These are phyloP conservation scores for Inga oerstediana DNA, from an alignment of 306 rosid genomes.

Conservation along the genomic window DNA sequence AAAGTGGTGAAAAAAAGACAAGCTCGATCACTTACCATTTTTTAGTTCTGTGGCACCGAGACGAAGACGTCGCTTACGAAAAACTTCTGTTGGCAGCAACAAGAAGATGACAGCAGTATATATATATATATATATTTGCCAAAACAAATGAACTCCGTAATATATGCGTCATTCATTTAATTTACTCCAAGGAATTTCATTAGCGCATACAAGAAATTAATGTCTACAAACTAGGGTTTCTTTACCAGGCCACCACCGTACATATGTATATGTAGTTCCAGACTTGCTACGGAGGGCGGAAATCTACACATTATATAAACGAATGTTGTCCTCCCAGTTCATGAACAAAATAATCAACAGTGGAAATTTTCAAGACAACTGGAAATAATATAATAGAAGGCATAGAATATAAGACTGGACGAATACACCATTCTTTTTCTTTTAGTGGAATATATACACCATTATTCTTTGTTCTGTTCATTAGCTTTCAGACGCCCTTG, in stretches of 20 bases:
- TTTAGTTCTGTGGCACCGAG: background rate
- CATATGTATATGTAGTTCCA: background rate
- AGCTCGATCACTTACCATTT: background rate
- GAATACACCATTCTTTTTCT: too few relatives aligned
- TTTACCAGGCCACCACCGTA: background rate
- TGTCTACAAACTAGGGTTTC: constrained; percentile 10
- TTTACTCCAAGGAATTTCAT: background rate
- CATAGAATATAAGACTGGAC: background rate
- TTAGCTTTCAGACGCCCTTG: background rate
- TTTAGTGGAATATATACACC: too few relatives aligned
- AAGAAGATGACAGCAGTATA: background rate
- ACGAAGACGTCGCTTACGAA: background rate
- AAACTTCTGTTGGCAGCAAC: background rate
- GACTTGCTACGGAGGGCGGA: background rate
- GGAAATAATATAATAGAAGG: background rate
- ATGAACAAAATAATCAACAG: background rate
- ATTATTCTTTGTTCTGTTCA: background rate
- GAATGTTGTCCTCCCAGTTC: background rate
- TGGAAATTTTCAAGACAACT: background rate
- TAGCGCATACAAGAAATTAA: background rate
- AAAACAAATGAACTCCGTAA: background rate
- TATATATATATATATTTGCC: background rate
- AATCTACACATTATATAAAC: background rate
- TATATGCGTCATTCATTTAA: background rate
- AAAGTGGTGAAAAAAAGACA: background rate